Evolutionary conservation across 2,329 filamentous ascomycete genomes (phyloP).

Genomic region (Sarocladium kiliense): DNA sequence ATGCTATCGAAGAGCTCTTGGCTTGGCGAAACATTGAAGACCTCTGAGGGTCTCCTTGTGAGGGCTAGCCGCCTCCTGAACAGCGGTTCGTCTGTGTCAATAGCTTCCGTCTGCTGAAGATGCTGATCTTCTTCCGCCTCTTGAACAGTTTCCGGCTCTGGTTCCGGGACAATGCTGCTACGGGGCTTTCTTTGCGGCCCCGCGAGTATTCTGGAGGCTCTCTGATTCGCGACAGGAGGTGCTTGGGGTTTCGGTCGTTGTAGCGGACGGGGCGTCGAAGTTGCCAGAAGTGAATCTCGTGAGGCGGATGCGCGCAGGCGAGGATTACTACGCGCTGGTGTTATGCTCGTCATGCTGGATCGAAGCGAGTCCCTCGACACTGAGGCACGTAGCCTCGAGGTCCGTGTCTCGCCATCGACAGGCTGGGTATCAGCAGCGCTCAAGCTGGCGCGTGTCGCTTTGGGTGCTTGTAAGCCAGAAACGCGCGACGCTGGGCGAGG

Average conservation of each 20-base stretch:
- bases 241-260: constrained; percentile 12
- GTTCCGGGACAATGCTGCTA: constrained; percentile 16
- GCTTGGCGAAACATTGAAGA: constrained; percentile 19
- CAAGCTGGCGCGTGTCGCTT: constrained; percentile 13
- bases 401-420: constrained; percentile 26
- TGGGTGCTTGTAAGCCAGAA: constrained; percentile 10
- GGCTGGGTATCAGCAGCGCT: constrained; percentile 15
- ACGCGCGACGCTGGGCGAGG: constrained; percentile 19
- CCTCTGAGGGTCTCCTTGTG: constrained; percentile 25
- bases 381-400: constrained; percentile 35
- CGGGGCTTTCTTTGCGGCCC: constrained; percentile 5
- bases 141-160: constrained; percentile 17
- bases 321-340: constrained; percentile 13
- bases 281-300: constrained; percentile 16
- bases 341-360: constrained; percentile 17
- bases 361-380: constrained; percentile 34
- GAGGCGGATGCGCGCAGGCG: constrained; percentile 14
- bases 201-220: constrained; percentile 12
- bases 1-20: constrained; percentile 13
- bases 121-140: constrained; percentile 17
- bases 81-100: constrained; percentile 18
- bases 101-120: constrained; percentile 15
- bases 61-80: constrained; percentile 22
- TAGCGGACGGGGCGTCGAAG: constrained; percentile 11
- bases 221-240: constrained; percentile 15